phyloP scores from a whole-genome alignment of 2,329 filamentous ascomycete species.

The Pseudopyricularia javanii region DNA sequence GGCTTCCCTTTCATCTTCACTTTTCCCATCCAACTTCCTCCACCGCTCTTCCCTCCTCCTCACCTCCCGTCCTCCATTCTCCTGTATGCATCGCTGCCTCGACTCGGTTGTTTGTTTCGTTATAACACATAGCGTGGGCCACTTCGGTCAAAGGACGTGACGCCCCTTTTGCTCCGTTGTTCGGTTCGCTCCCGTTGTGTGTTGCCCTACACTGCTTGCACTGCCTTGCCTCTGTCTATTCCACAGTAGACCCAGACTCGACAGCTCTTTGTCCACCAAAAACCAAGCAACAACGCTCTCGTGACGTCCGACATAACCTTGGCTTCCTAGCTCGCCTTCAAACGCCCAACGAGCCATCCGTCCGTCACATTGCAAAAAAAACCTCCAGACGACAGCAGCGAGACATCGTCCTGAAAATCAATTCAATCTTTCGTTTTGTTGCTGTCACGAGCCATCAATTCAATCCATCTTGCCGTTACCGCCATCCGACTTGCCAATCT shows the following conservation, averaged over 20 bases:
- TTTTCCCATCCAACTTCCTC: slow-evolving; percentile 7
- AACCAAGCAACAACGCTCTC: not conserved
- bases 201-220: not conserved
- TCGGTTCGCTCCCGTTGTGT: not conserved
- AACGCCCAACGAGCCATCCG: not conserved
- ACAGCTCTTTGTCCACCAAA: not conserved
- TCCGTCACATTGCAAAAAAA: not conserved
- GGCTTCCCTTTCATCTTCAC: not conserved
- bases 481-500: not conserved
- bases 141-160: slow-evolving; percentile 4
- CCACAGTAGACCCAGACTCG: not conserved
- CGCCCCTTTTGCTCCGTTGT: slow-evolving; percentile 5
- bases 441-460: not conserved
- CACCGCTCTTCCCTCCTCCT: slow-evolving; percentile 19
- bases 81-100: slow-evolving; percentile 6
- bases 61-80: slow-evolving; percentile 16
- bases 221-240: not conserved
- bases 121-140: slow-evolving; percentile 2
- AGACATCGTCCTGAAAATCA: not conserved
- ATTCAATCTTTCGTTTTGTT: not conserved
- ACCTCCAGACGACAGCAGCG: not conserved
- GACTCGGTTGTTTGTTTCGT: slow-evolving; percentile 1
- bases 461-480: not conserved
- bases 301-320: not conserved
- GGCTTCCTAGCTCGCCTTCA: not conserved